Evolutionary conservation across 768 basidiomycete species (phyloP).

Genomic region (Leucocoprinus birnbaumii): DNA sequence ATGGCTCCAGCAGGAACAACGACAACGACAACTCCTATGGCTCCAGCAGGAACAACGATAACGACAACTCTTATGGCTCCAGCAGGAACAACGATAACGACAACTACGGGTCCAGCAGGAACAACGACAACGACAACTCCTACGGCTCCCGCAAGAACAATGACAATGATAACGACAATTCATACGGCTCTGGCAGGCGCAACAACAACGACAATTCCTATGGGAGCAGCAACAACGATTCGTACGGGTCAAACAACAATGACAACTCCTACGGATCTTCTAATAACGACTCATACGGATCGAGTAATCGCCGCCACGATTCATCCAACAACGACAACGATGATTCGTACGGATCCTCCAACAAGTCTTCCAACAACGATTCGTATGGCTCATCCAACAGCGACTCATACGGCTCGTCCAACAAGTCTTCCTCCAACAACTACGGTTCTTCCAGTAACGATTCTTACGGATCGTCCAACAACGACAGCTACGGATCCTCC

Average conservation of each 20-base stretch:
- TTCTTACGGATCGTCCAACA: conserved; percentile 15
- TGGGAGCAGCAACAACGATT: not conserved
- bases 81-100: not conserved
- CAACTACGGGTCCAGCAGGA: not conserved
- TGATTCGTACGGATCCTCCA: conserved; percentile 19
- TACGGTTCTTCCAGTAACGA: not conserved
- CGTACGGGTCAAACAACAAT: not conserved
- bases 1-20: not conserved
- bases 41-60: conserved; percentile 20
- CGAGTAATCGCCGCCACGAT: no score
- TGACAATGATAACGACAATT: not conserved
- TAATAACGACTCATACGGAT: conserved; percentile 21
- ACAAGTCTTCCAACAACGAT: conserved; percentile 21
- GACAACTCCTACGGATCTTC: conserved; percentile 12
- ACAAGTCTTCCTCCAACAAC: conserved; percentile 6
- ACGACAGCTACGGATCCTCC: conserved; percentile 25
- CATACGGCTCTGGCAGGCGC: not conserved
- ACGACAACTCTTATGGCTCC: not conserved
- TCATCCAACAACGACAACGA: conserved; percentile 17
- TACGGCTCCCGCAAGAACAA: not conserved
- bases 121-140: not conserved
- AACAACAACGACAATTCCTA: no score
- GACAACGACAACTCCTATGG: conserved; percentile 19
- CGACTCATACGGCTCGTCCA: conserved; percentile 17
- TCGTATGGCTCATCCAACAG: conserved; percentile 23